Conservation (phyloP, 805 yeast genomes). For the Yamadazyma akitaensis region DNA sequence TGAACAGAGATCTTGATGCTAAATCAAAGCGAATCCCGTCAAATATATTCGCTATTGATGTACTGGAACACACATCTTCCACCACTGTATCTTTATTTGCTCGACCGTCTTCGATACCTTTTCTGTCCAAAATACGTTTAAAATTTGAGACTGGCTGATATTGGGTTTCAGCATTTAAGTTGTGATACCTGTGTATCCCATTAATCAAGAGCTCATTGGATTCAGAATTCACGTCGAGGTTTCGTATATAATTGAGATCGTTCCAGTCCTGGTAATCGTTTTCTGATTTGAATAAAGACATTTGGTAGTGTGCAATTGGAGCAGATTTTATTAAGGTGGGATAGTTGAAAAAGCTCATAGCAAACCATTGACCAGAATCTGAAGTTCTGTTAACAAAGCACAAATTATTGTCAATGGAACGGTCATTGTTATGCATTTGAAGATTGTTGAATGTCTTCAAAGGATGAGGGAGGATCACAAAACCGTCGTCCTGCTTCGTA, state of each 20-base stretch:
- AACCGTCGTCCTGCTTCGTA: constrained; percentile 20
- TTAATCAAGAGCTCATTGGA: constrained; percentile 27
- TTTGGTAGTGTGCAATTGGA: constrained; percentile 64
- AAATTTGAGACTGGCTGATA: constrained; percentile 38
- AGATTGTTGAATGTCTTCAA: constrained; percentile 39
- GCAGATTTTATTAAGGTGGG: constrained; percentile 83
- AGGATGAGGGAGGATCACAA: constrained; percentile 68
- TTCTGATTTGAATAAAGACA: constrained; percentile 27
- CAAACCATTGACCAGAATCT: constrained; percentile 72
- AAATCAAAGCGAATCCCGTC: constrained; percentile 35
- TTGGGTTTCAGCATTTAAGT: constrained; percentile 25
- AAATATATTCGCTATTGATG: constrained; percentile 26
- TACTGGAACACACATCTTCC: constrained; percentile 3
- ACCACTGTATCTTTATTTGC: background rate
- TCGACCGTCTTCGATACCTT: constrained; percentile 17
- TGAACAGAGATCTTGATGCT: constrained; percentile 1
- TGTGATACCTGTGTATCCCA: constrained; percentile 35
- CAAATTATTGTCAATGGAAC: constrained; percentile 23
- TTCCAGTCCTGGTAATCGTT: constrained; percentile 16
- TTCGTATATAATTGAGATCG: constrained; percentile 5
- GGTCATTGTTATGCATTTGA: constrained; percentile 21
- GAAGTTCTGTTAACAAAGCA: constrained; percentile 70
- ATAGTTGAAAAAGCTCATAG: constrained; percentile 71
- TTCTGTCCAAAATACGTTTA: constrained; percentile 7
- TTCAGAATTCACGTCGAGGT: constrained; percentile 9